Evolutionary conservation across 2,329 filamentous ascomycete species (phyloP), one percentile per base, ranked within the genome.

Genomic region (Colletotrichum chlorophyti): DNA sequence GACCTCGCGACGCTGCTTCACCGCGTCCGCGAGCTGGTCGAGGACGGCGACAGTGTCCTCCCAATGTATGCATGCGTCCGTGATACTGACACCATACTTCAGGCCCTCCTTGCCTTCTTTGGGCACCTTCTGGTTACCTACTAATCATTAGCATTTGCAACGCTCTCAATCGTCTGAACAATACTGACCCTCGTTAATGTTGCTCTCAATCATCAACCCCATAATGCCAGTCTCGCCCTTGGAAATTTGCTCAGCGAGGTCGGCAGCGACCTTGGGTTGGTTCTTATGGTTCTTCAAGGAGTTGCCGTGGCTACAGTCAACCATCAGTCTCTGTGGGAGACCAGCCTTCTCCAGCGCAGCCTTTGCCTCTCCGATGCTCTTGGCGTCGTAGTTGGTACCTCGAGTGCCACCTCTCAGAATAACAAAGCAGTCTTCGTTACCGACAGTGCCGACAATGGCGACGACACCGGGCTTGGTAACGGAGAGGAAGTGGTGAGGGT

Each of bases 171-270:
- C 12, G 23, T 11, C 21, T 15, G 19, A 10, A 38, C n/a, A 29
- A 12, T 23, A 65, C 81, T 69, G 74, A 90, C 91, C 93, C 79
- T 97, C 94, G 69, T 94, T 90, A 77, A 98, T 96, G 75, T 98
- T 91, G 75, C 91, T 96, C 81, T 99, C 95, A 69, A 99, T 96
- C 95, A 99, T 99, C 60, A 98, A 91, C 68, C 95, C 95, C 86
- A 97, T 94, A 70, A 99, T 95, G 45, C 82, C 89, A 3, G 84
- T 83, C 79, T 98, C 94, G 31, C 95, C 95, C 57, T 83, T 85
- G 52, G 88, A 83, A 60, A 99, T 91, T 78, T 99, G 95, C 69
- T 91, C 87, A 2, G 91, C 93, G 55, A 99, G 74, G 10, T 82
- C 84, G 47, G 86, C 87, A 4, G 93, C 93, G 17, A 99, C 95